phyloP scores from a whole-genome alignment of 192 early-diverging fungal genomes.

The Funneliformis mosseae region DNA sequence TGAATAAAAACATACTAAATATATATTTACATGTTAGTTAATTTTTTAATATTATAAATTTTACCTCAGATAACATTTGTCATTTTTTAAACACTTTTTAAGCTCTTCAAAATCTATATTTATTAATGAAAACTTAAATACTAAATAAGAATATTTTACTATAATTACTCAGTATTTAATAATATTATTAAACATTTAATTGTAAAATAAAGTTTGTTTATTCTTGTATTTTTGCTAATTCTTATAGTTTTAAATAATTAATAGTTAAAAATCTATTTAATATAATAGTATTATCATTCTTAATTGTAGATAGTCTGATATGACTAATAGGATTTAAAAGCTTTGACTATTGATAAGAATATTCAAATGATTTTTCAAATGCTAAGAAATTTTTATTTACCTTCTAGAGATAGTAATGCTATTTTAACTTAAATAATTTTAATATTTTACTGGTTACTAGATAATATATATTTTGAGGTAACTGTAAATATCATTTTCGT shows the following conservation, averaged over 20 bases:
- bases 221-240: no score
- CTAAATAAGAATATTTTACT: no score
- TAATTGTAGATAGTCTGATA: background rate
- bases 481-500: background rate
- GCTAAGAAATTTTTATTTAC: background rate
- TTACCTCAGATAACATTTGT: no score
- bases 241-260: background rate
- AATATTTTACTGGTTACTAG: background rate
- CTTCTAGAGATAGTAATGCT: background rate
- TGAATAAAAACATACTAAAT: no score
- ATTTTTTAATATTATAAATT: no score
- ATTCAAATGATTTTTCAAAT: background rate
- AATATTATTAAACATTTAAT: no score
- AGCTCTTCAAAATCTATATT: background rate
- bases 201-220: no score
- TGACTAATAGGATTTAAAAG: background rate
- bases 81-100: background rate
- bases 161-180: no score
- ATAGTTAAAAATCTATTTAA: background rate
- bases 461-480: background rate
- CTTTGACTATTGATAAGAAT: background rate
- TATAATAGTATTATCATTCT: background rate
- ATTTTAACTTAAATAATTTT: background rate
- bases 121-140: background rate
- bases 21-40: no score